Base-by-base conservation (phyloP, 2,329 filamentous ascomycete species). In the Cladophialophora yegresii region DNA sequence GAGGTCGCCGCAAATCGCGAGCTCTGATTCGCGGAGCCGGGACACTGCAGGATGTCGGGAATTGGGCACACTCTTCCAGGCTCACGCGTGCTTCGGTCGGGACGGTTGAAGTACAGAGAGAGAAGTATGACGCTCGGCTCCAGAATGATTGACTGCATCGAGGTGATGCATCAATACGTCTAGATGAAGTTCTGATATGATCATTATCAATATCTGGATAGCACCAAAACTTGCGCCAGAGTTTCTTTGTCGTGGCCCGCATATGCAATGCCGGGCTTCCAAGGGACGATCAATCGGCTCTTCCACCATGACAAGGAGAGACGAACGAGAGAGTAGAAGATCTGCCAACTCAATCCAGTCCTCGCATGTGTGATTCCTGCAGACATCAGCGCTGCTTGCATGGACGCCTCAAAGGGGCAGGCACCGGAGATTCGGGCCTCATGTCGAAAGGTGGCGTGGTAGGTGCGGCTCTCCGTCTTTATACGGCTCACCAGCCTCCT, bases 401-500 rank as follows among this genome's bases (percentile, higher is more conserved):
- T 3, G 8, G n/a, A 20, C 36, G 16, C 36, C 36, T 43, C 36
- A 5, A 8, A 2, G 8, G 13, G 36, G 36, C 16, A 40, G 36
- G n/a, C 13, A 13, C 36, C 3, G n/a, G 13, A 16, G 4, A 20
- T n/a, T n/a, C 16, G 36, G 16, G 16, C 13, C 36, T 67, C 58
- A 71, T 23, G 70, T 70, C 26, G 67, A 70, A 20, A 71, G 58
- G 47, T 69, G 65, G 61, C 80, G 73, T 10, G 87, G 86, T 72
- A 92, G 75, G 33, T 81, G 83, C 65, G 86, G 86, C 77, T 91
- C 88, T 0, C 78, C 80, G 28, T 83, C 78, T 22, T 72, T 65
- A 72, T 90, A 90, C 0, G 84, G 82, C 65, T 83, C 76, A 0
- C 83, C 84, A 0, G 88, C 87, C 71, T 86, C 84, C 64, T 87